These are phyloP conservation scores for Chiua virens DNA, from an alignment of 768 basidiomycete genomes.

Conservation along the genomic window DNA sequence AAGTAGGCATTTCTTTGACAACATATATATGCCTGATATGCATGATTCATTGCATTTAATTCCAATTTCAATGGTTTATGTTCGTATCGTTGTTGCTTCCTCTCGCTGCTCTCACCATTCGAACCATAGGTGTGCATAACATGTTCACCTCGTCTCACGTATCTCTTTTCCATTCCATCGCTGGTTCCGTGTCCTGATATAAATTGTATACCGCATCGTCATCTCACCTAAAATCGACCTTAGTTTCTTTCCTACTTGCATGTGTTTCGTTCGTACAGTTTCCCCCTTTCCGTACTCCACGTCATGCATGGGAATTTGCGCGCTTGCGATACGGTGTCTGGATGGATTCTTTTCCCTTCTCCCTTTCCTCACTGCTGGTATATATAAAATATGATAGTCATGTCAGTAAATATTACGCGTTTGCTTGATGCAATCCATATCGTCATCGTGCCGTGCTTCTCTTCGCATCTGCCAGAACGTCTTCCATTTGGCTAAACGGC, in stretches of 20 bases:
- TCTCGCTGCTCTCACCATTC: slow-evolving; percentile 16
- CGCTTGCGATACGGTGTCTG: not conserved
- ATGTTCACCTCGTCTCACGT: slow-evolving; percentile 7
- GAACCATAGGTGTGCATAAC: slow-evolving; percentile 11
- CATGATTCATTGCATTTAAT: slow-evolving; percentile 26
- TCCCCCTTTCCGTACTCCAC: not conserved
- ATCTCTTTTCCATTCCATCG: not conserved
- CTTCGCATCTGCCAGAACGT: not conserved
- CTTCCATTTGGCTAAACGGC: too few relatives aligned
- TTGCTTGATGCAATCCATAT: slow-evolving; percentile 29
- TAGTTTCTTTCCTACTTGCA: not conserved
- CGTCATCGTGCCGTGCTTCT: not conserved
- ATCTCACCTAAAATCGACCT: slow-evolving; percentile 14
- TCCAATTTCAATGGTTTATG: slow-evolving; percentile 14
- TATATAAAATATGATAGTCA: slow-evolving; percentile 25
- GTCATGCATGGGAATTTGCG: not conserved
- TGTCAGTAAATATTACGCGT: slow-evolving; percentile 19
- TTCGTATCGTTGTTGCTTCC: slow-evolving; percentile 10
- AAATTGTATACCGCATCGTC: slow-evolving; percentile 31
- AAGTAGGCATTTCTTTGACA: slow-evolving; percentile 18
- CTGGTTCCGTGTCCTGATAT: slow-evolving; percentile 10
- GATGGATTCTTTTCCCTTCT: not conserved
- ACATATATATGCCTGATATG: slow-evolving; percentile 27
- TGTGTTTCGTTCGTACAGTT: slow-evolving; percentile 1
- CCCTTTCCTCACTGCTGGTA: slow-evolving; percentile 8